Evolutionary conservation across 306 rosid species (phyloP).

Genomic region (Vigna reflexopilosa): DNA sequence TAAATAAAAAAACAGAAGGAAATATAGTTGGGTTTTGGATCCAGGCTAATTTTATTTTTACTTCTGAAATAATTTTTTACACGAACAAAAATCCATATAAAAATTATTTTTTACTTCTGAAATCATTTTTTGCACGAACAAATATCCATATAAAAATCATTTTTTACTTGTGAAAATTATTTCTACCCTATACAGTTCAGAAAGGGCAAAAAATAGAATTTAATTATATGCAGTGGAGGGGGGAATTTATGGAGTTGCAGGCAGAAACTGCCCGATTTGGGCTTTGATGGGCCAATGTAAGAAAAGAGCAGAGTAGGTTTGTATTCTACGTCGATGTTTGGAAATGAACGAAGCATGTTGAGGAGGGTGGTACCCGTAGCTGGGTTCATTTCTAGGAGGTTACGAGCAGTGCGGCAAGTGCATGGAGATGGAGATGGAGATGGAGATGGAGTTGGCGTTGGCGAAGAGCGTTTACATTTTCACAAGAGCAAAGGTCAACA

Average conservation of each 20-base stretch:
- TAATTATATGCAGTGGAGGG: no score
- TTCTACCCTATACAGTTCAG: no score
- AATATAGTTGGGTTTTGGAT: background rate
- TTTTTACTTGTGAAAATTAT: no score
- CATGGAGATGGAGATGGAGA: slow-evolving; percentile 40
- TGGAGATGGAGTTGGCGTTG: background rate
- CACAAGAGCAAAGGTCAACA: slow-evolving; percentile 91
- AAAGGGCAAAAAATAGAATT: no score
- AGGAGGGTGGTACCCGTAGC: background rate
- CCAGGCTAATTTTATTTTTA: no score
- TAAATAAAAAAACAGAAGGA: background rate
- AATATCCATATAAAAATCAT: no score
- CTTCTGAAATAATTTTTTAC: no score
- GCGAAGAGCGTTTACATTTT: slow-evolving; percentile 47
- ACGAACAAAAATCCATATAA: no score
- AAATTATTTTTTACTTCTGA: no score
- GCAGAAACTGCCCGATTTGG: background rate
- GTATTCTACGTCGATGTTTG: background rate
- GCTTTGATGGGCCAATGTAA: background rate
- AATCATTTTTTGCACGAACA: no score
- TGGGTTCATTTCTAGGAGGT: slow-evolving; percentile 32
- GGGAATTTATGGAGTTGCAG: no score
- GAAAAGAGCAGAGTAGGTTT: background rate
- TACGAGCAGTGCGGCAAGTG: slow-evolving; percentile 39
- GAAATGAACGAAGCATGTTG: background rate